Evolutionary conservation across 2,329 filamentous ascomycete genomes (phyloP).

Genomic region (Verticillium tricorpus): DNA sequence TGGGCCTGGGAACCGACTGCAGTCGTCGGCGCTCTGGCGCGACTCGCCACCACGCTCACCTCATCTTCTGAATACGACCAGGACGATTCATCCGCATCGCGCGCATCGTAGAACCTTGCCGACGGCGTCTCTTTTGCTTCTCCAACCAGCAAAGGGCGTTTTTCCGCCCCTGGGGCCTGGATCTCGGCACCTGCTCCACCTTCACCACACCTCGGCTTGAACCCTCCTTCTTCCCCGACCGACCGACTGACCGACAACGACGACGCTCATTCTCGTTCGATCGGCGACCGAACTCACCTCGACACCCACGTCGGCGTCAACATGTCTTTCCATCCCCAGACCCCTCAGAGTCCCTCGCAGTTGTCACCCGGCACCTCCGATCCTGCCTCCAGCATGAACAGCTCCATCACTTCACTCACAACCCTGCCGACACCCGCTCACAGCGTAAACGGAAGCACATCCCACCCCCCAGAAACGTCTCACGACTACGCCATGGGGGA

Average conservation of each 20-base stretch:
- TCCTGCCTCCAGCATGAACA: slow-evolving; percentile 43
- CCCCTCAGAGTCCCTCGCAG: slow-evolving; percentile 63
- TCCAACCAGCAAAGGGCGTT: background rate
- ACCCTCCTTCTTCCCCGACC: slow-evolving; percentile 15
- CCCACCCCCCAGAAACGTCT: slow-evolving; percentile 35
- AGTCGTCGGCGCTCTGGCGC: slow-evolving; percentile 31
- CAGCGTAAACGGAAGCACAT: slow-evolving; percentile 54
- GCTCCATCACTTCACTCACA: slow-evolving; percentile 46
- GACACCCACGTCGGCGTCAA: slow-evolving; percentile 29
- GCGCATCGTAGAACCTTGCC: slow-evolving; percentile 13
- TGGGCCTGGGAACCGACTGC: slow-evolving; percentile 26
- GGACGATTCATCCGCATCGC: slow-evolving; percentile 10
- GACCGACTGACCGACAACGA: slow-evolving; percentile 12
- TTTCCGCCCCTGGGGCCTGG: background rate
- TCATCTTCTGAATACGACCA: slow-evolving; percentile 13
- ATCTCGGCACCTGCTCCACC: slow-evolving; percentile 7
- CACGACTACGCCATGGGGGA: slow-evolving; percentile 43
- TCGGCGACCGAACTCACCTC: background rate
- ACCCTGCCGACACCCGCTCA: slow-evolving; percentile 58
- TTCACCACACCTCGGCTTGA: slow-evolving; percentile 4
- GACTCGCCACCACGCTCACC: slow-evolving; percentile 24
- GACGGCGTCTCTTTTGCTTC: slow-evolving; percentile 4
- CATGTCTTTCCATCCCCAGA: slow-evolving; percentile 65
- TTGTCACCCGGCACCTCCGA: slow-evolving; percentile 53
- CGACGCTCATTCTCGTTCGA: slow-evolving; percentile 13